Evolutionary conservation across 192 early-diverging fungal genomes (phyloP).

Genomic region (Backusella psychrophila): DNA sequence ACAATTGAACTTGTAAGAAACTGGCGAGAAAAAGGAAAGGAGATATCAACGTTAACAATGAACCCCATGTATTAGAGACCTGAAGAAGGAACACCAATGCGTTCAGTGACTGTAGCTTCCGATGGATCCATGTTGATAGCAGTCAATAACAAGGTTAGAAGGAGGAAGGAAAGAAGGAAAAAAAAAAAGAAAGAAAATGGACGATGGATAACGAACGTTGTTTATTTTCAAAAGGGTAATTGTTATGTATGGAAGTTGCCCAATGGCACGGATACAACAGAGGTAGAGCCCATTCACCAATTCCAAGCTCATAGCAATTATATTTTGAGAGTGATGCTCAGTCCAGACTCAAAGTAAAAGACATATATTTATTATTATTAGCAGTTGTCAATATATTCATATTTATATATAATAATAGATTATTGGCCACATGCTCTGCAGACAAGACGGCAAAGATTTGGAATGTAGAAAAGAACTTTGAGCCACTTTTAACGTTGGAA

Average conservation of each 20-base stretch:
- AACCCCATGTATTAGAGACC: conserved; percentile 39
- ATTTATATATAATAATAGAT: conserved; percentile 28
- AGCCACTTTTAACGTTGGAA: conserved; percentile 69
- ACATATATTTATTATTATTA: not conserved
- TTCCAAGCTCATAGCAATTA: conserved; percentile 80
- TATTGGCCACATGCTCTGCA: conserved; percentile 83
- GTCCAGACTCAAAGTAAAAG: conserved; percentile 76
- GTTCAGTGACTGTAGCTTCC: conserved; percentile 78
- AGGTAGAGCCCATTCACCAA: conserved; percentile 68
- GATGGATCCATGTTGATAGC: conserved; percentile 81
- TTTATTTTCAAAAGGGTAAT: conserved; percentile 36
- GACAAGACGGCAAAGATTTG: conserved; percentile 89
- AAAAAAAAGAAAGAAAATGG: not conserved
- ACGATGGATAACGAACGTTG: not conserved
- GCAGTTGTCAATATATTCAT: not conserved
- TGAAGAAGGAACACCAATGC: conserved; percentile 77
- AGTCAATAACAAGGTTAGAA: conserved; percentile 78
- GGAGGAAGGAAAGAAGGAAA: too few relatives aligned
- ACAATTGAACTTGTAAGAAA: conserved; percentile 56
- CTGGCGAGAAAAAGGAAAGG: not conserved
- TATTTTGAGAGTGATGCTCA: conserved; percentile 79
- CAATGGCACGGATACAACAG: conserved; percentile 50
- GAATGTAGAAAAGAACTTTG: conserved; percentile 60
- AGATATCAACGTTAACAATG: too few relatives aligned
- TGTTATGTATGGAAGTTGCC: conserved; percentile 72